Percentiles rank a stretch among this genome's conserved stretches.
Conservation (phyloP, 106 monocot genomes). For the Allium fistulosum region DNA sequence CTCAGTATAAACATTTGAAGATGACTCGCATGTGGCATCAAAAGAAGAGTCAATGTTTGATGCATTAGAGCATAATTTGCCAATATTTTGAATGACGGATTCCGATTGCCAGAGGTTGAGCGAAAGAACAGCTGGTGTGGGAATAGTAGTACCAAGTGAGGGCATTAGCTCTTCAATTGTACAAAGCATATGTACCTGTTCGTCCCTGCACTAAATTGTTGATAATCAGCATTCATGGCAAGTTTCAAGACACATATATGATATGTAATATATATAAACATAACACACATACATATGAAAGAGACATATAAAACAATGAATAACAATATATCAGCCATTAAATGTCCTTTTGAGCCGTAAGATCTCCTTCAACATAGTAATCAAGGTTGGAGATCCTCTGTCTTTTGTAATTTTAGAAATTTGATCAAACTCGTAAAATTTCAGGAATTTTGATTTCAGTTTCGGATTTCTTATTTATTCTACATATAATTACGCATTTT, state of each 20-base stretch:
- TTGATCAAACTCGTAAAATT: too few relatives aligned
- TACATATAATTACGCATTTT: too few relatives aligned
- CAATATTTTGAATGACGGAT: conserved; percentile 52
- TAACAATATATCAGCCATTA: too few relatives aligned
- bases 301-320: too few relatives aligned
- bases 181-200: conserved; percentile 64
- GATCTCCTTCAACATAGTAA: too few relatives aligned
- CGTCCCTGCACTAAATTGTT: conserved; percentile 45
- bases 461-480: too few relatives aligned
- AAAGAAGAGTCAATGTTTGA: conserved; percentile 5
- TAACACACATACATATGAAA: too few relatives aligned
- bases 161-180: conserved; percentile 86
- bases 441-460: too few relatives aligned
- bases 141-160: conserved; percentile 77
- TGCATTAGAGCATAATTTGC: conserved; percentile 27
- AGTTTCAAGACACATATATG: background rate
- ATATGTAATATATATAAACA: too few relatives aligned
- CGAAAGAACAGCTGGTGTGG: conserved; percentile 81
- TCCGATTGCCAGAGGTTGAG: conserved; percentile 61
- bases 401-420: too few relatives aligned
- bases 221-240: background rate
- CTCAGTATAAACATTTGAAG: conserved; percentile 16
- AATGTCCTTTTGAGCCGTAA: too few relatives aligned
- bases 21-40: background rate
- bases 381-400: too few relatives aligned